Evolutionary conservation across 768 basidiomycete species (phyloP).

Genomic region (Vararia minispora): DNA sequence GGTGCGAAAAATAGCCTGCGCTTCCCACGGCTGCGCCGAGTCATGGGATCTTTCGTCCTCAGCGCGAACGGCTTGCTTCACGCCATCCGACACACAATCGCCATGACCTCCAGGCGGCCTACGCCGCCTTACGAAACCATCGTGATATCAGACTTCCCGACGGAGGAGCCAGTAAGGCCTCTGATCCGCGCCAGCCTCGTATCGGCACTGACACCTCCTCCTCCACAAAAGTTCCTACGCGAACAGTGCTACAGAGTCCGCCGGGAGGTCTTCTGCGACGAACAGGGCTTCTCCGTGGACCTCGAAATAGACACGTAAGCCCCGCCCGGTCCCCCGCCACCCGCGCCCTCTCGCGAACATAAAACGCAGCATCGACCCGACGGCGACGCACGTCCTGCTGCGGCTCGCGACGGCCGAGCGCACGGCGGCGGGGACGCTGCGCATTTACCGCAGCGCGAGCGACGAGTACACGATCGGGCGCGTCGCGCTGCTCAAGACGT

Average conservation of each 20-base stretch:
- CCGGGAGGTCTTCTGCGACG: conserved; percentile 47
- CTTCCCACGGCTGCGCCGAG: too few species aligned
- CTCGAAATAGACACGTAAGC: conserved; percentile 64
- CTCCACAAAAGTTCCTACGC: conserved; percentile 26
- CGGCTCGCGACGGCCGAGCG: conserved; percentile 51
- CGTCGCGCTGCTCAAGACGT: conserved; percentile 55
- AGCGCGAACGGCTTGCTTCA: too few species aligned
- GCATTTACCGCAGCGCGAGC: conserved; percentile 29
- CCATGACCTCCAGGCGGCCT: too few species aligned
- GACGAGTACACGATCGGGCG: conserved; percentile 58
- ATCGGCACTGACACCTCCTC: too few species aligned
- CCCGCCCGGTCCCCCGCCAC: conserved; percentile 14
- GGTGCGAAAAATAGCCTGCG: too few species aligned
- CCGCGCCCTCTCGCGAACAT: conserved; percentile 1
- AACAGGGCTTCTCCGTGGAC: conserved; percentile 66
- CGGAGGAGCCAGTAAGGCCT: too few species aligned
- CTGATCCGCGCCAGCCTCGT: too few species aligned
- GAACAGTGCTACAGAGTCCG: conserved; percentile 59
- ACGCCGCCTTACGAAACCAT: too few species aligned
- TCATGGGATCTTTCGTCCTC: too few species aligned
- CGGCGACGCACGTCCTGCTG: conserved; percentile 61
- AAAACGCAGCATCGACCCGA: conserved; percentile 42
- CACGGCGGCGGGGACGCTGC: conserved; percentile 62
- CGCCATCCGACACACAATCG: too few species aligned
- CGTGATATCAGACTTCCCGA: too few species aligned